Evolutionary conservation across 2,329 filamentous ascomycete species (phyloP).

Genomic region (Chrysoporthe deuterocubensis): DNA sequence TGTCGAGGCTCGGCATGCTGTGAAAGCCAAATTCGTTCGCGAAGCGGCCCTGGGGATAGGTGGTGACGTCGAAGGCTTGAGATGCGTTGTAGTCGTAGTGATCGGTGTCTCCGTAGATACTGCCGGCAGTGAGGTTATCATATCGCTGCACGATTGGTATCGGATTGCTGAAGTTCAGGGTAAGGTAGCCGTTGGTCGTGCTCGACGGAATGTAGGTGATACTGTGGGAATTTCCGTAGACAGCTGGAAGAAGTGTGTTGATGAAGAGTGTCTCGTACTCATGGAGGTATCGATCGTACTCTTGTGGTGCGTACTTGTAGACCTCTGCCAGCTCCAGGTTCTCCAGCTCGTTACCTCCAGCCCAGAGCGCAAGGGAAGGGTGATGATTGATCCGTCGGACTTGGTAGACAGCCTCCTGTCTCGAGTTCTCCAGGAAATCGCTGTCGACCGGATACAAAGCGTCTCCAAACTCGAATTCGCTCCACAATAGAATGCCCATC

Average conservation of each 20-base stretch:
- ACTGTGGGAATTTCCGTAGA: conserved; percentile 61
- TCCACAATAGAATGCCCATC: conserved; percentile 64
- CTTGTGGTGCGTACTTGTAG: conserved; percentile 44
- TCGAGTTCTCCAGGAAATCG: conserved; percentile 59
- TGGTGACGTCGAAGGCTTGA: conserved; percentile 56
- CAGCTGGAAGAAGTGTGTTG: conserved; percentile 55
- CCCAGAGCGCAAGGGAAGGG: conserved; percentile 58
- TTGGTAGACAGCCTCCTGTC: conserved; percentile 61
- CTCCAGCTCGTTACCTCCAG: conserved; percentile 64
- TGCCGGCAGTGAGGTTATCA: conserved; percentile 53
- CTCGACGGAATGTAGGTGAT: conserved; percentile 66
- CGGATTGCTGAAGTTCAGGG: conserved; percentile 55
- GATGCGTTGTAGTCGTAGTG: conserved; percentile 62
- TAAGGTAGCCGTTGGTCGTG: conserved; percentile 62
- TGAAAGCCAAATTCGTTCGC: conserved; percentile 68
- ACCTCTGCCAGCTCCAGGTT: conserved; percentile 53
- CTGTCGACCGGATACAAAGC: conserved; percentile 60
- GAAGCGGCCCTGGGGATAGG: conserved; percentile 63
- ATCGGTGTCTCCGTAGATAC: conserved; percentile 64
- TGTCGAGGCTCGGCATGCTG: conserved; percentile 63
- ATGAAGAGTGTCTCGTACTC: conserved; percentile 65
- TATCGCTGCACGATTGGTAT: conserved; percentile 61
- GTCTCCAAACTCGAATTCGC: conserved; percentile 66
- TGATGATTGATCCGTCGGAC: conserved; percentile 66
- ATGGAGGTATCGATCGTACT: conserved; percentile 46